These are phyloP conservation scores for Cucurbita argyrosperma DNA, from an alignment of 306 rosid genomes.

Conservation along the genomic window DNA sequence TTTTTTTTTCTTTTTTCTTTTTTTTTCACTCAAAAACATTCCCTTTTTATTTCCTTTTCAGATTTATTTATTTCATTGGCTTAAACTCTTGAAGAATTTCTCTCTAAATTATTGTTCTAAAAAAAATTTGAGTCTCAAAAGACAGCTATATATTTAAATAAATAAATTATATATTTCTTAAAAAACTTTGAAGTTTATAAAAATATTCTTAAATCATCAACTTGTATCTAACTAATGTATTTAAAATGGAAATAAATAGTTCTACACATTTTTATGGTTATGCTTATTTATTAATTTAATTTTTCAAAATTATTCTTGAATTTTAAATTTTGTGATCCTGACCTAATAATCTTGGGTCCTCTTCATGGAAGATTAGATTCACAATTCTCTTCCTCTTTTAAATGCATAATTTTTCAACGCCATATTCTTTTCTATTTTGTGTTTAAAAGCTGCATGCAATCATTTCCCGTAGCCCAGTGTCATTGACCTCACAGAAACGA, in stretches of 20 bases:
- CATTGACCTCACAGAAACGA: slow-evolving; percentile 58
- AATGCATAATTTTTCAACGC: background rate
- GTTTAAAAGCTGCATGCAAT: background rate
- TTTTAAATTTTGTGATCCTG: too few relatives aligned
- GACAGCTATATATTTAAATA: too few relatives aligned
- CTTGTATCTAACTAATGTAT: background rate
- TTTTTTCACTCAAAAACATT: background rate
- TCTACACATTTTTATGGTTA: background rate
- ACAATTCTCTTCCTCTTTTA: background rate
- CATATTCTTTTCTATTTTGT: background rate
- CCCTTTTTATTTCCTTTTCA: background rate
- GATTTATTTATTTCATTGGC: background rate
- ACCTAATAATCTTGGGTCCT: too few relatives aligned
- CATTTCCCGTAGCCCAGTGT: slow-evolving; percentile 23
- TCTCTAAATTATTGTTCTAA: too few relatives aligned
- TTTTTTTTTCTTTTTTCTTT: background rate
- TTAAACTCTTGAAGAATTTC: too few relatives aligned
- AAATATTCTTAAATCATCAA: too few relatives aligned
- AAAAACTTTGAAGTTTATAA: too few relatives aligned
- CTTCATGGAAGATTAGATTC: background rate
- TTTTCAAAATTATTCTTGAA: too few relatives aligned
- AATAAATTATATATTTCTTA: too few relatives aligned
- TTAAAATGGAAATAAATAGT: background rate
- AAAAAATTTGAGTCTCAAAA: too few relatives aligned
- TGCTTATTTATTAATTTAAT: too few relatives aligned